Evolutionary conservation across 2,329 filamentous ascomycete species (phyloP).

Genomic region (Fusarium pininemorale): DNA sequence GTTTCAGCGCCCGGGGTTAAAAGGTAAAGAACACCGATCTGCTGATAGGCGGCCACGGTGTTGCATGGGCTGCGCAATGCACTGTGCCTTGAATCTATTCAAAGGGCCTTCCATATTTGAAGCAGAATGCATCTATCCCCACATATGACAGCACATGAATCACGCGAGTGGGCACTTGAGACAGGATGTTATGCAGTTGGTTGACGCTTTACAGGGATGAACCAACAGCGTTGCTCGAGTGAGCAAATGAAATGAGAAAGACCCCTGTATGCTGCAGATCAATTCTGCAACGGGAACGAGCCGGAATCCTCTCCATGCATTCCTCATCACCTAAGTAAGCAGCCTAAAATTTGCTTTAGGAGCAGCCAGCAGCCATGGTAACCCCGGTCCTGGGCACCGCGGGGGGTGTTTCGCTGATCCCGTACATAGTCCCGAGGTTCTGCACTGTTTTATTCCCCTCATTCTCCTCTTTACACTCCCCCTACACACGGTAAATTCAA

Average conservation of each 20-base stretch:
- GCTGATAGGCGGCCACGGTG: too few relatives aligned
- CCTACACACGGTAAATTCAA: neutral
- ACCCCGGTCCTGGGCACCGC: too few relatives aligned
- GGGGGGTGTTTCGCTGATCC: neutral
- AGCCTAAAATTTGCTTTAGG: too few relatives aligned
- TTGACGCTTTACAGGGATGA: neutral
- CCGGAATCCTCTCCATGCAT: neutral
- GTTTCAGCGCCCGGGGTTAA: too few relatives aligned
- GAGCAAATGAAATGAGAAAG: neutral
- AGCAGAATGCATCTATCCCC: neutral
- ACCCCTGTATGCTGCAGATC: fast-evolving
- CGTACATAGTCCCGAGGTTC: neutral
- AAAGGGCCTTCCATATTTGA: neutral
- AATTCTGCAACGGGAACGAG: too few relatives aligned
- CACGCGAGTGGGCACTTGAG: neutral
- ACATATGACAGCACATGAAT: neutral
- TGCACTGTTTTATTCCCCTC: neutral
- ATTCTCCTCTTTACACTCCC: neutral
- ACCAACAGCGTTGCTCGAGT: neutral
- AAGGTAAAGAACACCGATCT: too few relatives aligned
- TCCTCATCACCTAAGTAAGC: fast-evolving
- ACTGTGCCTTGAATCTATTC: fast-evolving
- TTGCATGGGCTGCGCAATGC: fast-evolving
- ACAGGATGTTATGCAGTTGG: conserved; percentile 1
- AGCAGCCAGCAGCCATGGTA: fast-evolving